Evolutionary conservation across 2,329 filamentous ascomycete species (phyloP), one percentile per base, ranked within the genome.

Genomic region (Ramularia endophylla): DNA sequence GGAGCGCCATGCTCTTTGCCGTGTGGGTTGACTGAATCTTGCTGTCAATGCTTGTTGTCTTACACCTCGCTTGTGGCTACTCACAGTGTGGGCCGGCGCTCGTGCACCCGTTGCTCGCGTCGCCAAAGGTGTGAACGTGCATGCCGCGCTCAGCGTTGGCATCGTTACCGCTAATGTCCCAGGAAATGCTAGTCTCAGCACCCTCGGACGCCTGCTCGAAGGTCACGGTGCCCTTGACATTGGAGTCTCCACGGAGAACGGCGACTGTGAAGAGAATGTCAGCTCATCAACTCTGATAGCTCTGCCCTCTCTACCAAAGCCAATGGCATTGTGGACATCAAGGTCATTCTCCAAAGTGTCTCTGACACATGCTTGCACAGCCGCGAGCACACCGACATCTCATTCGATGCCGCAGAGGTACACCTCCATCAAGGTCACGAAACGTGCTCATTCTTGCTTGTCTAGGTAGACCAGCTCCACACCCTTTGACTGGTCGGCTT

Each of bases 81-180:
- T 66, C 75, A 94, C 88, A 98, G 77, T 98, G 92, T 70, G 92
- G 90, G 40, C 92, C 92, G 56, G 92, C 92, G 56, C 86, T 94
- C 55, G 90, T 97, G 85, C 92, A 98, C 69, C 92, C 92, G 74
- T 98, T 98, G 78, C 92, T 97, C 80, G 97, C 97, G 80, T 97
- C 92, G 68, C 92, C 92, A 64, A 95, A 98, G 69, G 92, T 87
- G 77, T 98, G 92, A 65, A 98, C 83, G 78, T 98, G 92, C 79
- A 97, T 88, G 70, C 87, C 92, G 72, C 92, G 90, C 81, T 94
- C 80, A 65, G 92, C 89, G 69, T 94, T 95, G 72, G 90, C 63
- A 66, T 97, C 89, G 72, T 95, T 77, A 72, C 92, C 90, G 50
- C 78, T 77, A 71, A 98, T 88, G 72, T 95, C 80, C 83, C 86